Evolutionary conservation across 1,139 yeast species (phyloP).

Genomic region (Yamadazyma conglobata): DNA sequence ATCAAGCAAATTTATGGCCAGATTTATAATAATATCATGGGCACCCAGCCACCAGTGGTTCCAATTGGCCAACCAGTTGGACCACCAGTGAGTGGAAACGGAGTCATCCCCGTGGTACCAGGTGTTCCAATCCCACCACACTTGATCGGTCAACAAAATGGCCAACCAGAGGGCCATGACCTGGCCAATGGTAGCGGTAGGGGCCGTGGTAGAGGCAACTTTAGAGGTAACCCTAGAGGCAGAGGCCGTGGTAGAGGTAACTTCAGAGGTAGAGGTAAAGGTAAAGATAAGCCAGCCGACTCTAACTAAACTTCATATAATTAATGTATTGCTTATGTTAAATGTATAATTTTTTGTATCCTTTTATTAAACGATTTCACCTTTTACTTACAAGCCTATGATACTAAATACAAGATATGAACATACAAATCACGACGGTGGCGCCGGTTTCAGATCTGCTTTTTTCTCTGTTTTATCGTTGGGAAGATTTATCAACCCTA

Average conservation of each 20-base stretch:
- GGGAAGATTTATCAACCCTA: slow-evolving; percentile 67
- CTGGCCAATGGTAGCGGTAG: slow-evolving; percentile 12
- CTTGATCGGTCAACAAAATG: slow-evolving; percentile 20
- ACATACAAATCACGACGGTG: neutral
- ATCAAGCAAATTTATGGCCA: slow-evolving; percentile 50
- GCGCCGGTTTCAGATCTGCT: neutral
- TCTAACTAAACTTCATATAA: no score
- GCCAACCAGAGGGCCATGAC: neutral
- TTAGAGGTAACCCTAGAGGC: slow-evolving; percentile 15
- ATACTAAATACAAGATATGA: neutral
- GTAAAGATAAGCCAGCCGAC: no score
- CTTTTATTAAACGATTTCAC: no score
- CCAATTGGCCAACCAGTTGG: slow-evolving; percentile 4
- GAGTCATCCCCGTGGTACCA: slow-evolving; percentile 17
- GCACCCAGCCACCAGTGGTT: slow-evolving; percentile 17
- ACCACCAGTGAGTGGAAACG: slow-evolving; percentile 16
- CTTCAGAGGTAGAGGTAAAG: slow-evolving; percentile 3
- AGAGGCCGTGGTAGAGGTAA: slow-evolving; percentile 5
- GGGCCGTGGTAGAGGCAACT: slow-evolving; percentile 25
- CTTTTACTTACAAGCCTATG: no score
- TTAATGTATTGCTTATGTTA: no score
- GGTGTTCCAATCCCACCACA: slow-evolving; percentile 35
- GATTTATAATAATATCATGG: slow-evolving; percentile 44
- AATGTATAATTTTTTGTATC: no score
- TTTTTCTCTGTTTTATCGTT: neutral